These are phyloP conservation scores for Coelastrella sp. DNA, from an alignment of 139 green algal species.

Conservation along the genomic window DNA sequence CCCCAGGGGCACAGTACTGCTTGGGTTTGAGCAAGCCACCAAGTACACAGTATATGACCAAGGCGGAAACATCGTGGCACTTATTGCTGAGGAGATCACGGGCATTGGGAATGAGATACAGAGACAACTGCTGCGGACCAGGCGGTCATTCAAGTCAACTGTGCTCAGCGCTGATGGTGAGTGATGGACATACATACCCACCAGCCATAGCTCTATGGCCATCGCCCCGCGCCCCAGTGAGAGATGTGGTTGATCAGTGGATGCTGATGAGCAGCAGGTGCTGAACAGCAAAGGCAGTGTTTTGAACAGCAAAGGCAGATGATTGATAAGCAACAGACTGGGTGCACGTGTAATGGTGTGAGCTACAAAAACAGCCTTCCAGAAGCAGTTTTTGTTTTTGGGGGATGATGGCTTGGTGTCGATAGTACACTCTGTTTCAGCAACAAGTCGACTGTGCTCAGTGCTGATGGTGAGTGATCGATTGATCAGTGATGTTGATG, in stretches of 20 bases:
- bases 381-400: too few relatives aligned
- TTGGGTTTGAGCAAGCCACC: conserved; percentile 91
- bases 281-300: too few relatives aligned
- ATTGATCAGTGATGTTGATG: too few relatives aligned
- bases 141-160: conserved; percentile 83
- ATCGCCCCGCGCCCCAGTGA: not conserved
- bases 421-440: too few relatives aligned
- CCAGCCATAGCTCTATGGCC: too few relatives aligned
- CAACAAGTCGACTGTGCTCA: conserved; percentile 81
- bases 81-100: conserved; percentile 80
- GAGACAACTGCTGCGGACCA: conserved; percentile 82
- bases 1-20: conserved; percentile 87
- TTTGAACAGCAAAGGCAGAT: too few relatives aligned
- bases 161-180: conserved; percentile 78
- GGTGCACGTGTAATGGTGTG: too few relatives aligned
- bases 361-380: too few relatives aligned
- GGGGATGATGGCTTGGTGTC: too few relatives aligned
- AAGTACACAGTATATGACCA: conserved; percentile 86
- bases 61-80: conserved; percentile 64
- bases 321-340: too few relatives aligned
- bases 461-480: conserved; percentile 61
- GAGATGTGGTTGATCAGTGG: not conserved
- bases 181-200: not conserved
- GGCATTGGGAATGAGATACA: conserved; percentile 81
- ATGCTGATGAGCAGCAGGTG: too few relatives aligned